Base-by-base conservation (phyloP, 768 basidiomycete genomes). In the Collybiopsis confluens region DNA sequence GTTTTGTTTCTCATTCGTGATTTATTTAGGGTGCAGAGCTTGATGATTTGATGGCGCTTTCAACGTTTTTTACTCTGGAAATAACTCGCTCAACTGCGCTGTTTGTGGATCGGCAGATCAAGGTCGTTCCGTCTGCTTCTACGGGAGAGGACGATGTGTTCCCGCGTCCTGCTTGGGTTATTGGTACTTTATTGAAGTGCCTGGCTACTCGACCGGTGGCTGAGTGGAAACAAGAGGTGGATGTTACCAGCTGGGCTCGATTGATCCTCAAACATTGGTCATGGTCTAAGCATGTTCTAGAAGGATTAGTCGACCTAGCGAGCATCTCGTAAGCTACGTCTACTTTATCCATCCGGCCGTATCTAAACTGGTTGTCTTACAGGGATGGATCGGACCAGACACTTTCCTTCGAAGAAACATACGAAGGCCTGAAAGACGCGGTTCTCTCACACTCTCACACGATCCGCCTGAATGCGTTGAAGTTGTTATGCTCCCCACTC, bases 381-480 rank as follows among this genome's bases (percentile, higher is more conserved):
- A 28, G 56, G 61, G 18, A 58, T 57, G 8, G n/a, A n/a, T 46
- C 60, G 64, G 27, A 55, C 42, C n/a, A 58, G 57, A 24, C 36
- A 6, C 55, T 77, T 23, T 61, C 74, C 1, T 72, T 86, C 15
- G 69, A 75, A 9, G 72, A 74, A 18, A 62, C 85, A 3, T 90
- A 88, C 58, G 65, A 74, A 1, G 60, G 62, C 21, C 67, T 96
- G 20, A 72, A 77, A 24, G 61, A 67, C 0, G 72, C 82, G 18
- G 65, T 97, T 1, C 69, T 88, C 2, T 95, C 92, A 0, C 86
- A 93, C 62, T 88, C 87, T 7, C 81, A 81, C 2, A 54, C 70
- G 1, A 71, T 90, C 4, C 84, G 96, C 11, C 70, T 86, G 1
- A 73, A 79, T 18, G 73, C 83, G 0, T 75, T 97, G 6, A 78